phyloP scores from a whole-genome alignment of 257 asterid species.

The Echites panduratus region DNA sequence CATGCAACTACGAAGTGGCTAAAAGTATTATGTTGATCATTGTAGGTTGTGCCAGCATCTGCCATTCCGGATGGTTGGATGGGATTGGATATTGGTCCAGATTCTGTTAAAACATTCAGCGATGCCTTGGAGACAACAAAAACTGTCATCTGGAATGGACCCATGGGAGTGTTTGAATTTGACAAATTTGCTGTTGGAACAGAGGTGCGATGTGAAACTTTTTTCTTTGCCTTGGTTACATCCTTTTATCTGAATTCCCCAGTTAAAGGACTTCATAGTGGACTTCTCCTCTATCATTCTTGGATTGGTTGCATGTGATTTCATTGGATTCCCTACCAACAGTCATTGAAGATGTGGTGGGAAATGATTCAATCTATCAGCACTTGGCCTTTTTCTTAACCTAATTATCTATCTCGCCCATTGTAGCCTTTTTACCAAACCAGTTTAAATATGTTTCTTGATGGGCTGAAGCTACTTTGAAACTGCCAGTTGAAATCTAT shows the following conservation, averaged over 20 bases:
- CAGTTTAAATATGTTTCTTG: background rate
- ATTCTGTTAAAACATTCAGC: constrained; percentile 66
- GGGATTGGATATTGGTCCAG: constrained; percentile 90
- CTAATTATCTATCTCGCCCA: background rate
- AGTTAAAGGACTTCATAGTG: background rate
- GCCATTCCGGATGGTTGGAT: constrained; percentile 88
- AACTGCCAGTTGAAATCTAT: background rate
- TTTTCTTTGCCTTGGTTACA: constrained; percentile 1
- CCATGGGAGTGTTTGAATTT: constrained; percentile 92
- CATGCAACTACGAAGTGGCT: background rate
- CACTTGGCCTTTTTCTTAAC: background rate
- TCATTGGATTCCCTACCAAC: background rate
- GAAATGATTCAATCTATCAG: background rate
- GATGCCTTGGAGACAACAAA: constrained; percentile 69
- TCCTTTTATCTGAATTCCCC: background rate
- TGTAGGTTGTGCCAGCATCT: constrained; percentile 69
- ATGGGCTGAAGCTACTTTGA: background rate
- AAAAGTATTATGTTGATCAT: constrained; percentile 1
- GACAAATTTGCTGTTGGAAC: constrained; percentile 85
- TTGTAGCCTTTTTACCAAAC: background rate
- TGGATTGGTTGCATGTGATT: background rate
- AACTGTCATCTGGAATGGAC: constrained; percentile 91
- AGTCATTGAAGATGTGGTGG: background rate
- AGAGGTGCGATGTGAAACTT: constrained; percentile 38
- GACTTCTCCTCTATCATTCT: background rate